phyloP scores from a whole-genome alignment of 495 filamentous ascomycete species.

The Cryomyces minteri region DNA sequence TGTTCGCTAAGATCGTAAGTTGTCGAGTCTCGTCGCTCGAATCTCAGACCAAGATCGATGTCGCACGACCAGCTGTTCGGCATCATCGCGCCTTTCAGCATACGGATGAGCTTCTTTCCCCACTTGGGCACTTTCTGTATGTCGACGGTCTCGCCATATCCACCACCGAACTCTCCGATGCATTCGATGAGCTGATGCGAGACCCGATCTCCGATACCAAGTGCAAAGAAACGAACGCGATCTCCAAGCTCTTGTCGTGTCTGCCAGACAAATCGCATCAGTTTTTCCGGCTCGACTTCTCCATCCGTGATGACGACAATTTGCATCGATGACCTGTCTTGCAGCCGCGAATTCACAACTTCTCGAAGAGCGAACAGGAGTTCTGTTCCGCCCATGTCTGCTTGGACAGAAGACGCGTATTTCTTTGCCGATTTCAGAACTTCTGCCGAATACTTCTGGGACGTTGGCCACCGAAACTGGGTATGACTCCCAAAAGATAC shows the following conservation, averaged over 20 bases:
- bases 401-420: slow-evolving; percentile 21
- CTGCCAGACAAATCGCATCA: slow-evolving; percentile 4
- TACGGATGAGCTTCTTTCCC: slow-evolving; percentile 9
- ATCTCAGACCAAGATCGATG: slow-evolving; percentile 1
- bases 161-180: slow-evolving; percentile 10
- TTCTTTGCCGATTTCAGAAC: slow-evolving; percentile 30
- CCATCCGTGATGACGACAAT: slow-evolving; percentile 14
- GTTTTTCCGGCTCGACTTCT: slow-evolving; percentile 3
- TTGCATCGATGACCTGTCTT: slow-evolving; percentile 1
- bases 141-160: slow-evolving; percentile 11
- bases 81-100: slow-evolving; percentile 13
- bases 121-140: neutral
- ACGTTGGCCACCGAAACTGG: slow-evolving; percentile 39
- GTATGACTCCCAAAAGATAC: slow-evolving; percentile 42
- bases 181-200: slow-evolving; percentile 14
- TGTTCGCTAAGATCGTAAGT: neutral
- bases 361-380: slow-evolving; percentile 1
- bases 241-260: neutral
- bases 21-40: neutral
- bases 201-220: slow-evolving; percentile 14
- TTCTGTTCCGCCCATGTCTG: slow-evolving; percentile 7
- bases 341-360: neutral
- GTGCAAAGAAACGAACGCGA: slow-evolving; percentile 10
- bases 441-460: slow-evolving; percentile 30
- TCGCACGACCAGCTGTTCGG: slow-evolving; percentile 6